A percentile compares a stretch with the other conserved stretches of the same genome.
These are phyloP conservation scores for Suillus clintonianus DNA, from an alignment of 768 basidiomycete genomes.

Conservation along the genomic window DNA sequence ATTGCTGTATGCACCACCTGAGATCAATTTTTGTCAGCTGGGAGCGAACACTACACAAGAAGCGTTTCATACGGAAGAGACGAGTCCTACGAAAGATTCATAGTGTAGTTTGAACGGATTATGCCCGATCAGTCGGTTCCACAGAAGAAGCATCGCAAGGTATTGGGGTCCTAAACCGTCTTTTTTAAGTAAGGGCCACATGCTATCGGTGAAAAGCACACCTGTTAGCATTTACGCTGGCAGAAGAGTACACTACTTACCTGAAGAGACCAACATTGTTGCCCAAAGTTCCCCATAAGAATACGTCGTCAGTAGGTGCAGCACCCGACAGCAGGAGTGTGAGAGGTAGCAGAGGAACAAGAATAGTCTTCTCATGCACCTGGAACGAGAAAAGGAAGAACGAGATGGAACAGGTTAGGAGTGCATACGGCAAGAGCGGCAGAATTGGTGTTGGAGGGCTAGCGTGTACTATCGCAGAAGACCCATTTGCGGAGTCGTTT, in stretches of 20 bases:
- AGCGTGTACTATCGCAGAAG: background rate
- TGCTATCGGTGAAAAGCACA: constrained; percentile 45
- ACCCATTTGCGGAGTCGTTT: background rate
- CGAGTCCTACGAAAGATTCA: constrained; percentile 49
- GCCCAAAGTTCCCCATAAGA: constrained; percentile 39
- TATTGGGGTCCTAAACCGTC: constrained; percentile 83
- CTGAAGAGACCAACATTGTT: constrained; percentile 90
- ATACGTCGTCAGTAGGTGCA: constrained; percentile 24
- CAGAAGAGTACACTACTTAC: constrained; percentile 50
- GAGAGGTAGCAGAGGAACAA: constrained; percentile 83
- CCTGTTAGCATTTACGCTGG: too few species aligned
- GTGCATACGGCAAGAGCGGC: constrained; percentile 74
- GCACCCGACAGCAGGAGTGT: constrained; percentile 69
- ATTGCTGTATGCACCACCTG: constrained; percentile 60
- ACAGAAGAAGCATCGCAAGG: constrained; percentile 62
- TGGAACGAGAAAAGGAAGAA: constrained; percentile 98
- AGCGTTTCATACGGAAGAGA: constrained; percentile 47
- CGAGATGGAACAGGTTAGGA: constrained; percentile 81
- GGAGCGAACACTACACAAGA: background rate
- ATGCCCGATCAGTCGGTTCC: constrained; percentile 84
- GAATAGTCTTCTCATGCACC: constrained; percentile 92
- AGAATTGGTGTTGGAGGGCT: constrained; percentile 60
- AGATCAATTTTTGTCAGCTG: background rate
- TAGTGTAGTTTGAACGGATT: constrained; percentile 56
- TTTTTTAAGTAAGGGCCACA: constrained; percentile 86